phyloP scores from a whole-genome alignment of 164 flowering plant genomes.

The Tetrastigma voinierianum region DNA sequence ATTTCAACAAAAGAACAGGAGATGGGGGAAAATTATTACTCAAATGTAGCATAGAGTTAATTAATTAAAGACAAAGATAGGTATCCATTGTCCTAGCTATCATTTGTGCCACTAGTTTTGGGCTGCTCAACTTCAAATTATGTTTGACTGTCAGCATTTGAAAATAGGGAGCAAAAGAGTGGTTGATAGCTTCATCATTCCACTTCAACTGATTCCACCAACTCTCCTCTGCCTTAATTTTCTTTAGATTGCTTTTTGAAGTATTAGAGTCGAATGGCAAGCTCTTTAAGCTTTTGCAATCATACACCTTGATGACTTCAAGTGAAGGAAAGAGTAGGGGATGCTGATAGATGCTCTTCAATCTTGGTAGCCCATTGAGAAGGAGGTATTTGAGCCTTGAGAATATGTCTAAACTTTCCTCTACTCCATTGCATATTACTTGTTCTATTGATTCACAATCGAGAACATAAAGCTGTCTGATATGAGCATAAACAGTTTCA shows the following conservation, averaged over 20 bases:
- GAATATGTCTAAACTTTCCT: too few species aligned
- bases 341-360: background rate
- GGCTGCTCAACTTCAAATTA: too few species aligned
- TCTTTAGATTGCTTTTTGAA: background rate
- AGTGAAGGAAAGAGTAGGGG: background rate
- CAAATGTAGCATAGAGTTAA: too few species aligned
- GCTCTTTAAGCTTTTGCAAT: background rate
- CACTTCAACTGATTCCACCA: constrained; percentile 11
- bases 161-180: background rate
- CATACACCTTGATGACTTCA: background rate
- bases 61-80: too few species aligned
- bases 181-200: background rate
- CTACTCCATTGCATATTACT: background rate
- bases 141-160: too few species aligned
- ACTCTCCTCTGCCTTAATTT: background rate
- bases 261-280: background rate
- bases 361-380: background rate
- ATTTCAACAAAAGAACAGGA: too few species aligned
- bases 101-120: too few species aligned
- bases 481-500: constrained; percentile 12
- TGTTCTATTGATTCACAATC: background rate
- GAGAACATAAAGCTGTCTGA: background rate
- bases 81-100: too few species aligned
- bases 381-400: background rate
- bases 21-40: too few species aligned